Percentiles rank a stretch among this genome's conserved stretches.
phyloP scores from a whole-genome alignment of 345 rosid species.

The Angophora floribunda region DNA sequence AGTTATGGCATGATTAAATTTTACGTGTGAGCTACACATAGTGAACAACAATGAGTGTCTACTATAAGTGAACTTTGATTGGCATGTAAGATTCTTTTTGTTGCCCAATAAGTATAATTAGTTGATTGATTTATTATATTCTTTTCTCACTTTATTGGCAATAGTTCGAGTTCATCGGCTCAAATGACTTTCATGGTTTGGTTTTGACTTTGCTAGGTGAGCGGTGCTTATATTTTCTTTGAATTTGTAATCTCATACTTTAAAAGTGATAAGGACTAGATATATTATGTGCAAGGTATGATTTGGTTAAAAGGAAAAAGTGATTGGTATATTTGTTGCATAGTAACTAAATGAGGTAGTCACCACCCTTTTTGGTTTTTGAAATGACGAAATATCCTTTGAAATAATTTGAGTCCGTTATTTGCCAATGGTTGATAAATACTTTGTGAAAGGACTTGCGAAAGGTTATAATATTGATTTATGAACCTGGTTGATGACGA shows the following conservation, averaged over 20 bases:
- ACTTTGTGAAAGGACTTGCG: not conserved
- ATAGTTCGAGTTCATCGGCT: not conserved
- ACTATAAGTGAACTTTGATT: not conserved
- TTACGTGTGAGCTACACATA: fast-evolving
- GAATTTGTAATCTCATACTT: not conserved
- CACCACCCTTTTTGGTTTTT: not conserved
- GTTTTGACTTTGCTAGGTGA: not conserved
- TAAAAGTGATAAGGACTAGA: not conserved
- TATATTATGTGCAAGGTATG: not conserved
- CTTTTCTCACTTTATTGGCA: not conserved
- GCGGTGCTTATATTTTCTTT: not conserved
- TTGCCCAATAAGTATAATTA: not conserved
- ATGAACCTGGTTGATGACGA: not conserved
- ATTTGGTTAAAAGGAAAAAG: not conserved
- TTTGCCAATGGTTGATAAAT: not conserved
- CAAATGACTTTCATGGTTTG: not conserved
- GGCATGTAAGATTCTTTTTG: not conserved
- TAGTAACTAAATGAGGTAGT: not conserved
- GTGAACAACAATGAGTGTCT: not conserved
- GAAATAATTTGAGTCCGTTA: not conserved
- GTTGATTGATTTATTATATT: not conserved
- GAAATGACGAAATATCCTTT: not conserved
- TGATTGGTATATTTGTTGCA: not conserved
- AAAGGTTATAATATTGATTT: not conserved
- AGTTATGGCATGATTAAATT: not conserved